phyloP scores from a whole-genome alignment of 805 yeast species.

The Metschnikowia lachancei region DNA sequence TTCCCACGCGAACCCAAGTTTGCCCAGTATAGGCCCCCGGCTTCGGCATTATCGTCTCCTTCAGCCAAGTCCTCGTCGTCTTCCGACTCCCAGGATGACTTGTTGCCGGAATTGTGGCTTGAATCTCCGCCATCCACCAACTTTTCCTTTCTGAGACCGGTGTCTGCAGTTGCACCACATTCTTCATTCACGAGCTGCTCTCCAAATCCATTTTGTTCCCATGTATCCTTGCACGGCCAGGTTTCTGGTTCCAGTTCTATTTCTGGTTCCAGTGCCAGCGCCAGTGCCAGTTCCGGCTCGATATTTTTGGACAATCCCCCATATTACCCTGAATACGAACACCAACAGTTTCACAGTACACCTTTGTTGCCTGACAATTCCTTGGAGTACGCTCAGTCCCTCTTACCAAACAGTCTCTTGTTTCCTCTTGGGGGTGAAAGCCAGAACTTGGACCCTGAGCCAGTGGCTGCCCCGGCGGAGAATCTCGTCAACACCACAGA shows the following conservation, averaged over 20 bases:
- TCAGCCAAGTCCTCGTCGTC: constrained; percentile 13
- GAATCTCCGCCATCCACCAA: constrained; percentile 15
- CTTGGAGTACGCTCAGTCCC: constrained; percentile 23
- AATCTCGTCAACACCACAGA: background rate
- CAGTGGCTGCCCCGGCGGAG: too few relatives aligned
- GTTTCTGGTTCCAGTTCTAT: constrained; percentile 1
- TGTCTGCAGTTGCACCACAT: background rate
- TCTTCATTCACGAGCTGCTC: background rate
- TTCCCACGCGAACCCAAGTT: constrained; percentile 6
- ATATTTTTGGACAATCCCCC: background rate
- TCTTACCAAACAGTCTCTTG: constrained; percentile 26
- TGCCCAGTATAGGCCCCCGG: constrained; percentile 1
- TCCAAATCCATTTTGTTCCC: background rate
- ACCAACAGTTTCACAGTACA: constrained; percentile 9
- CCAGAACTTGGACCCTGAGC: background rate
- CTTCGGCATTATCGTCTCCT: constrained; percentile 9
- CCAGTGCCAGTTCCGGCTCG: too few relatives aligned
- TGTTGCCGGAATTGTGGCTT: constrained; percentile 38
- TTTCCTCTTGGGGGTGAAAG: constrained; percentile 35
- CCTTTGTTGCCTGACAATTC: constrained; percentile 25
- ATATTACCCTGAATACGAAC: background rate
- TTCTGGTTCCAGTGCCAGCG: too few relatives aligned
- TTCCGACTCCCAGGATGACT: constrained; percentile 23
- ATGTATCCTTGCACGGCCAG: background rate
- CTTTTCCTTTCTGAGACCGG: constrained; percentile 2